These are phyloP conservation scores for Boletus subcaerulescens DNA, from an alignment of 768 basidiomycete species.

Conservation along the genomic window DNA sequence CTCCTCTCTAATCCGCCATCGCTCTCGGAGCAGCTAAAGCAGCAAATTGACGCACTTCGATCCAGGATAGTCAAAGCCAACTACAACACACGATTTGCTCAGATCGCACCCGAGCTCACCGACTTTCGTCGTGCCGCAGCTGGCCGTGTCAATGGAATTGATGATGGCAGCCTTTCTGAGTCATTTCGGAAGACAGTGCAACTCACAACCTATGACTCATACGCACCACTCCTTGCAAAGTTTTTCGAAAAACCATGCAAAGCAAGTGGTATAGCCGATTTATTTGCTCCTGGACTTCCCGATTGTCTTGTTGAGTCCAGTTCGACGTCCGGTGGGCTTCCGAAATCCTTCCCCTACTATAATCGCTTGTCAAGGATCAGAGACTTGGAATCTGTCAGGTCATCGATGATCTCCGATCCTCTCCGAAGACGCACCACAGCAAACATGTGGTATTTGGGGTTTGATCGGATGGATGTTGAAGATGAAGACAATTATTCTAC, in stretches of 20 bases:
- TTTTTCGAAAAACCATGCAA: slow-evolving; percentile 5
- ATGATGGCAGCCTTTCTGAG: background rate
- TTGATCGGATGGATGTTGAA: background rate
- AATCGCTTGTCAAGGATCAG: background rate
- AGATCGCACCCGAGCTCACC: slow-evolving; percentile 1
- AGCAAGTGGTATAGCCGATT: background rate
- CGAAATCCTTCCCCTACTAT: slow-evolving; percentile 14
- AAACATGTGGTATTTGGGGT: background rate
- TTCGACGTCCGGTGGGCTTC: slow-evolving; percentile 15
- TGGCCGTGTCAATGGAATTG: background rate
- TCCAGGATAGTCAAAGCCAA: slow-evolving; percentile 1
- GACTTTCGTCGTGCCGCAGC: slow-evolving; percentile 1
- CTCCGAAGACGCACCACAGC: slow-evolving; percentile 5
- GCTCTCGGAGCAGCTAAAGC: background rate
- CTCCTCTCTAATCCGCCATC: background rate
- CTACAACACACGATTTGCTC: slow-evolving; percentile 2
- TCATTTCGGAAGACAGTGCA: slow-evolving; percentile 10
- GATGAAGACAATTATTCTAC: background rate
- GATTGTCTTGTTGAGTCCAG: slow-evolving; percentile 16
- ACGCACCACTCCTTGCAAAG: slow-evolving; percentile 10
- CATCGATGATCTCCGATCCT: background rate
- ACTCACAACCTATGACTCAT: slow-evolving; percentile 15
- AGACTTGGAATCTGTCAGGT: background rate
- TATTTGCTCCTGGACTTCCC: slow-evolving; percentile 20
- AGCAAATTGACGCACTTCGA: background rate